These are phyloP conservation scores for Mycena haematopus DNA, from an alignment of 768 basidiomycete genomes.

Conservation along the genomic window DNA sequence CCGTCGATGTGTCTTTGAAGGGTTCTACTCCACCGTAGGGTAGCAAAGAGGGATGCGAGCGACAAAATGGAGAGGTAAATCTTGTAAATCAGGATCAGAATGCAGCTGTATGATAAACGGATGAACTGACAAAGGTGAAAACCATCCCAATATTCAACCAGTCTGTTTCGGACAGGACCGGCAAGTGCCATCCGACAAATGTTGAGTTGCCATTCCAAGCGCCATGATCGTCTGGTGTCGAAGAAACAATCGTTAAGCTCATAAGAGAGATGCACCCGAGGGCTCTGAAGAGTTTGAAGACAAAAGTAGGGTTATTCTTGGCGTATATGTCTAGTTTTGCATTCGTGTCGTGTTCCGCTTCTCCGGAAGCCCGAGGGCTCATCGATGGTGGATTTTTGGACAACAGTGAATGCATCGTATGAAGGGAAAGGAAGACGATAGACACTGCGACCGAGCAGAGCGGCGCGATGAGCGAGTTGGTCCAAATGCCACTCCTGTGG, in stretches of 20 bases:
- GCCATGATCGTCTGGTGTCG: background rate
- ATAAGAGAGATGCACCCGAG: constrained; percentile 5
- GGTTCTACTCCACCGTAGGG: background rate
- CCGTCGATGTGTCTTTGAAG: constrained; percentile 5
- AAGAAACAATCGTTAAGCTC: constrained; percentile 5
- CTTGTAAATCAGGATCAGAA: background rate
- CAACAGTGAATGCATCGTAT: background rate
- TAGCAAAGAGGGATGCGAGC: background rate
- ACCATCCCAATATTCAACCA: constrained; percentile 8
- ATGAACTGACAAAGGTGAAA: constrained; percentile 5
- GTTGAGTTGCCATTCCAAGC: background rate
- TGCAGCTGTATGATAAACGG: background rate
- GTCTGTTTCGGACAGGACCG: constrained; percentile 8
- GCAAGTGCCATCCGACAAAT: background rate
- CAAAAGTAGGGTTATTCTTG: background rate
- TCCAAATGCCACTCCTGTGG: background rate
- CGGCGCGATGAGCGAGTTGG: background rate
- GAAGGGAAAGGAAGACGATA: background rate
- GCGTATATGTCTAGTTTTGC: background rate
- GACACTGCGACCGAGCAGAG: background rate
- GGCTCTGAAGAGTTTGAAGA: background rate
- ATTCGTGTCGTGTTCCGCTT: background rate
- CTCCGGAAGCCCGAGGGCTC: background rate
- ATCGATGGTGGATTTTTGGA: background rate
- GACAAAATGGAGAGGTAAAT: constrained; percentile 8